Percentiles rank a stretch among this genome's conserved stretches.
These are phyloP conservation scores for Nigrospora sphaerica DNA, from an alignment of 2,329 filamentous ascomycete species.

Conservation along the genomic window DNA sequence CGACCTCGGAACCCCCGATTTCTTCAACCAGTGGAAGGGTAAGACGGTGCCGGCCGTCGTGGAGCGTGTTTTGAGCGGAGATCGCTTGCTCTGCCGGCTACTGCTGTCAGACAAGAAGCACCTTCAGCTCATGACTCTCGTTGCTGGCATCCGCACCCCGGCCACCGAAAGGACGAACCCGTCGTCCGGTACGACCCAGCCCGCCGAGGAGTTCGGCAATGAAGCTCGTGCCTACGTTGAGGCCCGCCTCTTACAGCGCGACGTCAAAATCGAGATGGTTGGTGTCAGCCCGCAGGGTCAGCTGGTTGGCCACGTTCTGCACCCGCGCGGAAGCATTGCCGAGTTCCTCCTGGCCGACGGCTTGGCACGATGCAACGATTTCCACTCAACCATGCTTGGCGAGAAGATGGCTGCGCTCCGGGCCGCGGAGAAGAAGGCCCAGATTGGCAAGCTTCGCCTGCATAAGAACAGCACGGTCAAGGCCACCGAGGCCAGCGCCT, in stretches of 20 bases:
- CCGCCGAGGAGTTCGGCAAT: conserved; percentile 83
- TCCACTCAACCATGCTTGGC: conserved; percentile 89
- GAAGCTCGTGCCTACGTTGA: conserved; percentile 88
- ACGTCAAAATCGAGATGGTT: conserved; percentile 74
- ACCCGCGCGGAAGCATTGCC: conserved; percentile 88
- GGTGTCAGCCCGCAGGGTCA: conserved; percentile 87
- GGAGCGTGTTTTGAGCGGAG: conserved; percentile 85
- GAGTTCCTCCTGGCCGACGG: conserved; percentile 85
- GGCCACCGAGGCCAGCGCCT: conserved; percentile 52
- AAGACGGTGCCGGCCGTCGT: conserved; percentile 79
- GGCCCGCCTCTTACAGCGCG: conserved; percentile 74
- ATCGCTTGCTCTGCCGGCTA: conserved; percentile 80
- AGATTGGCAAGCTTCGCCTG: conserved; percentile 66
- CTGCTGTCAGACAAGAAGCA: conserved; percentile 78
- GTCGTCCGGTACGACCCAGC: conserved; percentile 70
- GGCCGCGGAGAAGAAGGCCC: conserved; percentile 79
- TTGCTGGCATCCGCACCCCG: conserved; percentile 84
- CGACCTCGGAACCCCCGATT: conserved; percentile 71
- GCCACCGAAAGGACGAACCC: conserved; percentile 79
- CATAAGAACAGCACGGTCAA: conserved; percentile 78
- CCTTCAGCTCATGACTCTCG: conserved; percentile 76
- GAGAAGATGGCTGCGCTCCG: conserved; percentile 80
- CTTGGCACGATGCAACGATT: conserved; percentile 87
- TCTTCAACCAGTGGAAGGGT: conserved; percentile 79
- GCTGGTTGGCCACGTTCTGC: conserved; percentile 79